phyloP scores from a whole-genome alignment of 140 eudicot species.

The Ambrosia hybrid region DNA sequence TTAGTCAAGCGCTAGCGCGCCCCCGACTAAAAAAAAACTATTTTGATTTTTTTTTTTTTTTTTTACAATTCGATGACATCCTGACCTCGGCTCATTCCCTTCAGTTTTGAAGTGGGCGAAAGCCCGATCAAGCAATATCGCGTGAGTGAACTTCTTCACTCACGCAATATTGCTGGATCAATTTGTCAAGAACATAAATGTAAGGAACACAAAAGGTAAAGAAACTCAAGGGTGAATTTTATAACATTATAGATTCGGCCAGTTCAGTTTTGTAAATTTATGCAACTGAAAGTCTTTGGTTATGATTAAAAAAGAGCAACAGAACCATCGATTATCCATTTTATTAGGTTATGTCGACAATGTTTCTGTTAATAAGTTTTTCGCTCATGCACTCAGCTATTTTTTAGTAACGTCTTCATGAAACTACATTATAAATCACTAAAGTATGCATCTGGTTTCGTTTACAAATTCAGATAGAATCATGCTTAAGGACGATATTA shows the following conservation, averaged over 20 bases:
- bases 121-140: no score
- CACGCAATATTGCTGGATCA: background rate
- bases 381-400: background rate
- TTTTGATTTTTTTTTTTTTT: no score
- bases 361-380: no score
- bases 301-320: background rate
- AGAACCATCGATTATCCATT: no score
- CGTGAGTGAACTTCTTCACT: no score
- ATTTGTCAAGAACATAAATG: background rate
- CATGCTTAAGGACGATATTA: background rate
- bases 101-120: no score
- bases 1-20: no score
- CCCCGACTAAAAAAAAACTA: no score
- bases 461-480: background rate
- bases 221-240: background rate
- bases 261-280: no score
- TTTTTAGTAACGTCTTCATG: background rate
- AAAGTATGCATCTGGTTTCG: background rate
- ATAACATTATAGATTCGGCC: background rate
- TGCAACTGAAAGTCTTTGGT: background rate
- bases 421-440: background rate
- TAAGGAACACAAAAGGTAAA: background rate
- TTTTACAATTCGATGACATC: no score
- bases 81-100: no score
- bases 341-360: no score